A percentile compares a stretch with the other conserved stretches of the same genome.
phyloP scores from a whole-genome alignment of 1,284 basidiomycete species.

The Ceratobasidium sp. region DNA sequence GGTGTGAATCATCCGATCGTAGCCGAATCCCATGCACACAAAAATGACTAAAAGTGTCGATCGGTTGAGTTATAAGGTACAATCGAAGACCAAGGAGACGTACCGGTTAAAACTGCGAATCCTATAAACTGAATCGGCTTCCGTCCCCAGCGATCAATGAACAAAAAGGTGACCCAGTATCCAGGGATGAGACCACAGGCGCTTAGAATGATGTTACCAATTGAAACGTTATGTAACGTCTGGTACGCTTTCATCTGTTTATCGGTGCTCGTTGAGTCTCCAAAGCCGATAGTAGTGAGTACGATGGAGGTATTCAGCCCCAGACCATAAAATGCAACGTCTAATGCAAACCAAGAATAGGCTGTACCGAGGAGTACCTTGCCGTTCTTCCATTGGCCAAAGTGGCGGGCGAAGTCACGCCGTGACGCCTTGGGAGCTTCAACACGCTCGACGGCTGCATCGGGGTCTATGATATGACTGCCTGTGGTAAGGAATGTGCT shows the following conservation, averaged over 20 bases:
- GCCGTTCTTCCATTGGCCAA: conserved; percentile 62
- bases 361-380: conserved; percentile 62
- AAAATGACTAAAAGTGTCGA: conserved; percentile 52
- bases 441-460: conserved; percentile 69
- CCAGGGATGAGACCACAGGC: conserved; percentile 76
- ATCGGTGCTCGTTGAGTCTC: conserved; percentile 50
- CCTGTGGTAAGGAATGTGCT: conserved; percentile 71
- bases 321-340: conserved; percentile 65
- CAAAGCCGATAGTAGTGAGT: conserved; percentile 66
- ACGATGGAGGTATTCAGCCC: conserved; percentile 82
- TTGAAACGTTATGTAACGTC: conserved; percentile 59
- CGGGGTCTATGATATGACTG: conserved; percentile 67
- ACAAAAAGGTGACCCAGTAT: conserved; percentile 77
- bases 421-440: conserved; percentile 74
- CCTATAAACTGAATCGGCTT: conserved; percentile 82
- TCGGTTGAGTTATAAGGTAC: neutral
- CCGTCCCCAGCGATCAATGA: conserved; percentile 79
- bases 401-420: conserved; percentile 70
- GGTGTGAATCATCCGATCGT: conserved; percentile 73
- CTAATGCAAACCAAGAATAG: conserved; percentile 88
- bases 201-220: conserved; percentile 65
- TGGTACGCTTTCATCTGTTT: conserved; percentile 56
- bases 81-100: conserved; percentile 48
- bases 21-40: conserved; percentile 72
- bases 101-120: conserved; percentile 75